A percentile compares a stretch with the other conserved stretches of the same genome.
Conservation (phyloP, 192 early-diverging fungal species). For the Spizellomyces punctatus region DNA sequence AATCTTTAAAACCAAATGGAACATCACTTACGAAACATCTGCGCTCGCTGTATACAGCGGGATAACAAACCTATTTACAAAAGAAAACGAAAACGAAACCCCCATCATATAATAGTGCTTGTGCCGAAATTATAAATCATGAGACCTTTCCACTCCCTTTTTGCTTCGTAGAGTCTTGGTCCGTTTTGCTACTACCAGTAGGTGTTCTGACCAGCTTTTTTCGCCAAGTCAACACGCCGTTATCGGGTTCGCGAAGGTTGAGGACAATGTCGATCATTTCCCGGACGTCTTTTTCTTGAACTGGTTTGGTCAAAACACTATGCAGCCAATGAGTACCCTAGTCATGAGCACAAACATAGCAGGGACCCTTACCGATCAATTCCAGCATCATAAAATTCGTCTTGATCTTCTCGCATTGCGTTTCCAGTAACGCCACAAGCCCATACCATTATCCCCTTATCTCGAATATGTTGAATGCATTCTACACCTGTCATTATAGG, state of each 20-base stretch:
- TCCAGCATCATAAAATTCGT: conserved; percentile 31
- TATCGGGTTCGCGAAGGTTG: background rate
- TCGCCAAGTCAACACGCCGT: background rate
- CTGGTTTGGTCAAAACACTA: conserved; percentile 30
- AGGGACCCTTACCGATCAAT: conserved; percentile 21
- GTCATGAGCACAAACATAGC: background rate
- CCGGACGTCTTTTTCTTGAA: conserved; percentile 17
- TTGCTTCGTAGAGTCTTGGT: too few relatives aligned
- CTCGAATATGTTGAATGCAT: conserved; percentile 21
- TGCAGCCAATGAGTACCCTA: background rate
- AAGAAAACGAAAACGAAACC: too few relatives aligned
- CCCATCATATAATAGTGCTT: too few relatives aligned
- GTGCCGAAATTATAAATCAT: too few relatives aligned
- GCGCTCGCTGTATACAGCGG: too few relatives aligned
- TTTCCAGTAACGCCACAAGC: conserved; percentile 32
- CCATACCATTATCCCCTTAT: conserved; percentile 10
- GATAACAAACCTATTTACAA: too few relatives aligned
- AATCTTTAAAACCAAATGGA: too few relatives aligned
- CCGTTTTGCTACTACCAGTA: too few relatives aligned
- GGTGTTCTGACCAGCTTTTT: background rate
- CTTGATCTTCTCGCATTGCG: conserved; percentile 26
- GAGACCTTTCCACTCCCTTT: too few relatives aligned
- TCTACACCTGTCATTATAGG: conserved; percentile 32
- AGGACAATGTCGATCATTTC: conserved; percentile 22
- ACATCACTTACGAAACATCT: too few relatives aligned